These are phyloP conservation scores for Strigomonas oncopelti DNA, from an alignment of 208 protist genomes.

Conservation along the genomic window DNA sequence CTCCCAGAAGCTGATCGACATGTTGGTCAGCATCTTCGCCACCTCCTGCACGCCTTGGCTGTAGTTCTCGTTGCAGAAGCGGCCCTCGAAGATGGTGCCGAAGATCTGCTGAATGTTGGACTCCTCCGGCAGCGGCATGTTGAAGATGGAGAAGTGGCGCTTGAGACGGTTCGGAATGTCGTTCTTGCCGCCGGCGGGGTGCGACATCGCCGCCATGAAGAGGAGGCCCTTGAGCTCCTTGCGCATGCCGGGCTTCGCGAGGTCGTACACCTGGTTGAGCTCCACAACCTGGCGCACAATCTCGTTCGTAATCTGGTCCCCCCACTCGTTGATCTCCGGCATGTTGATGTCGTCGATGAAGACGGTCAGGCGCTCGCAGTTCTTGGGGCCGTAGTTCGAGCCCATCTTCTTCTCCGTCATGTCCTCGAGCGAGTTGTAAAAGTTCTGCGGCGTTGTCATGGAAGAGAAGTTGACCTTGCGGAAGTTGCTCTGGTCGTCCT, in stretches of 20 bases:
- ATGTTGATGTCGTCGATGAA: conserved; percentile 97
- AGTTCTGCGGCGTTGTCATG: conserved; percentile 91
- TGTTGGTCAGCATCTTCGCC: conserved; percentile 84
- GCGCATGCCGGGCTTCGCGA: conserved; percentile 89
- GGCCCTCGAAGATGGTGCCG: conserved; percentile 87
- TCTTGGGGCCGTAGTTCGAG: conserved; percentile 92
- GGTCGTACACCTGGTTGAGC: conserved; percentile 82
- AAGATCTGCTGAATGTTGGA: conserved; percentile 93
- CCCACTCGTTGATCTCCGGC: conserved; percentile 95
- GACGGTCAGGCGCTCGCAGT: conserved; percentile 84
- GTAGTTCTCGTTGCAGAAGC: conserved; percentile 90
- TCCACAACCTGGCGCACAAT: conserved; percentile 93
- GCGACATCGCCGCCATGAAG: conserved; percentile 96
- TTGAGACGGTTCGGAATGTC: conserved; percentile 98
- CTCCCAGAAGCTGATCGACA: conserved; percentile 92
- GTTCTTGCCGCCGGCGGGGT: conserved; percentile 97
- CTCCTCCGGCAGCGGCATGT: conserved; percentile 94
- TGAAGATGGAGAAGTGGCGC: conserved; percentile 95
- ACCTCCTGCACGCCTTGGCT: conserved; percentile 80
- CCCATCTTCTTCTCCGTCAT: conserved; percentile 95
- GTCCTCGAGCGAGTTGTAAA: conserved; percentile 90
- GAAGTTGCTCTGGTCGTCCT: conserved; percentile 83
- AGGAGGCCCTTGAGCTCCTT: conserved; percentile 93
- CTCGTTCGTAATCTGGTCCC: conserved; percentile 95
- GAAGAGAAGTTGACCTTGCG: conserved; percentile 93